Evolutionary conservation across 2,329 filamentous ascomycete species (phyloP).

Genomic region (Pseudocercospora musae): DNA sequence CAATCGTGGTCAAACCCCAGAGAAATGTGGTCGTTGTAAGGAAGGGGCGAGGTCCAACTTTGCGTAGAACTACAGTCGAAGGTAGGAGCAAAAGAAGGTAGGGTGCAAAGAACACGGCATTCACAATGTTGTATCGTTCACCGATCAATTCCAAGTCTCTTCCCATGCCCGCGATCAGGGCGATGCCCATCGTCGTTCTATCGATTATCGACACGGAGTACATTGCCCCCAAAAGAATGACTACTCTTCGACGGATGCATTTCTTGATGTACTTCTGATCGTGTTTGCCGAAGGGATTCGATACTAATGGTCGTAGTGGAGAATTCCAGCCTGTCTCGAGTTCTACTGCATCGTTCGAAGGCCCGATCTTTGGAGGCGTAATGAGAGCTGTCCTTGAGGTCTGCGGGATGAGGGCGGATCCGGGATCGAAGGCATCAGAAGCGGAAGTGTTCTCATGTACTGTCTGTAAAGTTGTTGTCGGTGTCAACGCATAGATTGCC

Average conservation of each 20-base stretch:
- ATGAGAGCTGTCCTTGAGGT: neutral
- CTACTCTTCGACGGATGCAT: neutral
- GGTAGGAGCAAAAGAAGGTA: neutral
- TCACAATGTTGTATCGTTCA: neutral
- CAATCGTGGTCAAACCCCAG: neutral
- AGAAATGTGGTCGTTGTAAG: neutral
- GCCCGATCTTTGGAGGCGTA: neutral
- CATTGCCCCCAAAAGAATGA: neutral
- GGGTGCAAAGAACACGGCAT: neutral
- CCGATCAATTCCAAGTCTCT: neutral
- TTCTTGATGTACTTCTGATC: neutral
- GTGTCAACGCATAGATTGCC: neutral
- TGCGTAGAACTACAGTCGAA: constrained; percentile 1
- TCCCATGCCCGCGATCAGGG: constrained; percentile 1
- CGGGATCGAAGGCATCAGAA: neutral
- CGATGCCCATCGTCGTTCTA: neutral
- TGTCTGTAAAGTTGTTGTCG: neutral
- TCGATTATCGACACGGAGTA: constrained; percentile 1
- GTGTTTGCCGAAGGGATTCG: neutral
- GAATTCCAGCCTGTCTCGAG: neutral
- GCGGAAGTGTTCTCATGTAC: neutral
- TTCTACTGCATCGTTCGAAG: neutral
- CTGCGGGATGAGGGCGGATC: neutral
- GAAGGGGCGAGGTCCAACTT: neutral
- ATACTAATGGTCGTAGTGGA: neutral